Base-by-base conservation (phyloP, 2,329 filamentous ascomycete genomes). In the Macrophomina tecta region DNA sequence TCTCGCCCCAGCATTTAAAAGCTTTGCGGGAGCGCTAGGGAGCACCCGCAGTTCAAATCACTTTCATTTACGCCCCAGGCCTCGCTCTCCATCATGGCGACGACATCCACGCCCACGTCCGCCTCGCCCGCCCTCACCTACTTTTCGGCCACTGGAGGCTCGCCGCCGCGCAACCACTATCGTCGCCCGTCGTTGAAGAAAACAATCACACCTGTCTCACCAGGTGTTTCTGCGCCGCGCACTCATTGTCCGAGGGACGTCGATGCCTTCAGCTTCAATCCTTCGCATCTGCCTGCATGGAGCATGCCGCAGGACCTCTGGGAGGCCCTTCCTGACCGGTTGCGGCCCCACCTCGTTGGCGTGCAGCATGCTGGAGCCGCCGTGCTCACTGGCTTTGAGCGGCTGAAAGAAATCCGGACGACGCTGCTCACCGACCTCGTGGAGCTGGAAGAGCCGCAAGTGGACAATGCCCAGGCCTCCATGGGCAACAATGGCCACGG, bases 301-400 rank as follows among this genome's bases (percentile, higher is more conserved):
- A 72, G 73, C 55, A 73, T 81, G 58, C 75, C 80, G 0, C 69
- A 77, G 32, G 71, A 75, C 12, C 72, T 82, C 32, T 75, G 77
- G 73, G 68, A 73, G 34, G 72, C 70, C 36, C 74, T 84, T 11
- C 79, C 81, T 4, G 45, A 67, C 1, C 68, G 74, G 16, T 71
- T 83, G 14, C 71, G 75, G 60, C 69, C 72, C 12, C 71, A 70
- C 40, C 67, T 81, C 36, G 72, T 75, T 4, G 73, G 77, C 38
- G 76, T 83, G 71, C 77, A 80, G 69, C 77, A 78, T 56, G 76
- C 81, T 61, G 82, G 79, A 49, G 82, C 82, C 18, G 81, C 81
- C 45, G 77, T 83, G 40, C 73, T 77, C 69, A 83, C 81, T 56
- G 75, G 79, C 68, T 71, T 80, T 45, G 73, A 74, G 36, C 75